Conservation (phyloP, 805 yeast genomes). For the Pichia nakasei region DNA sequence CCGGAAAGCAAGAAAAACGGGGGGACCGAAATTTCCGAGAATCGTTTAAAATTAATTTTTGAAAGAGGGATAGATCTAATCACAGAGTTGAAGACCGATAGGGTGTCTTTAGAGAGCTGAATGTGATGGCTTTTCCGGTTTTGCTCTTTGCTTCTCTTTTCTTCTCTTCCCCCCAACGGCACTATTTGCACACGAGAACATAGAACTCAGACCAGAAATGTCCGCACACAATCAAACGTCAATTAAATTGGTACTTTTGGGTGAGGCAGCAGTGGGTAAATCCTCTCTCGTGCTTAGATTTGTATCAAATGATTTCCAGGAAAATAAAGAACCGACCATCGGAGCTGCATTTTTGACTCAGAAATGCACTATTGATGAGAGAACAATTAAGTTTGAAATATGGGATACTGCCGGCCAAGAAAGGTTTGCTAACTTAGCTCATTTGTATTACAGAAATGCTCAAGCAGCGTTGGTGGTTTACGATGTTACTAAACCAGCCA, state of each 20-base stretch:
- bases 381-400: slow-evolving; percentile 84
- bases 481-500: slow-evolving; percentile 90
- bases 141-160: background rate
- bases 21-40: too few species aligned
- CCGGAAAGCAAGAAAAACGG: too few species aligned
- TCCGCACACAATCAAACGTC: slow-evolving; percentile 40
- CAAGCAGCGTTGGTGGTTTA: slow-evolving; percentile 95
- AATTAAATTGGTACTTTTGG: slow-evolving; percentile 83
- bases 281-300: slow-evolving; percentile 87
- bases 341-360: slow-evolving; percentile 98
- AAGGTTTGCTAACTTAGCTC: slow-evolving; percentile 90
- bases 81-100: too few species aligned
- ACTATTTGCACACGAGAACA: too few species aligned
- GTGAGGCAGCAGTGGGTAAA: slow-evolving; percentile 98
- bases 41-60: too few species aligned
- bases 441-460: slow-evolving; percentile 95
- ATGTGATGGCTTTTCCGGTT: too few species aligned
- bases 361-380: slow-evolving; percentile 77
- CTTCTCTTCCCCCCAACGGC: too few species aligned
- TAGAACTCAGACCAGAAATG: slow-evolving; percentile 7
- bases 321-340: slow-evolving; percentile 94
- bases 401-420: slow-evolving; percentile 99
- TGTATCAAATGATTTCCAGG: slow-evolving; percentile 93
- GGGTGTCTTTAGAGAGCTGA: too few species aligned
- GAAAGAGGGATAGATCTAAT: too few species aligned